Conservation (phyloP, 2,329 filamentous ascomycete species). For the Xylariaceae sp. region DNA sequence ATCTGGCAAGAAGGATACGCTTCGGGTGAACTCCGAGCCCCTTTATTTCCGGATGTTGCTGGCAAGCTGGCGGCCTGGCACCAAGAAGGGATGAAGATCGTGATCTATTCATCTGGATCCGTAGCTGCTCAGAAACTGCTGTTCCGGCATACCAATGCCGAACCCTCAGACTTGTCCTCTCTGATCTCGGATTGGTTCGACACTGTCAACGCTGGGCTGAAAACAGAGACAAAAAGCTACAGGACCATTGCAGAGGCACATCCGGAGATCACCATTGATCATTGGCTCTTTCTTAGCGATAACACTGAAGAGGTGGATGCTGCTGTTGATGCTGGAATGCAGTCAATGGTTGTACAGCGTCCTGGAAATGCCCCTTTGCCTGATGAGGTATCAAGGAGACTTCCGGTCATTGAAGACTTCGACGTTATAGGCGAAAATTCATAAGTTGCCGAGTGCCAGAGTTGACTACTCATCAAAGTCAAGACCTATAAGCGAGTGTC, state of each 20-base stretch:
- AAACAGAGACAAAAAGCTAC: conserved; percentile 68
- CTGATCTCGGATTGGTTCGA: conserved; percentile 70
- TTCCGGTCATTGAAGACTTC: conserved; percentile 31
- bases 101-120: conserved; percentile 81
- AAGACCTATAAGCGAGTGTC: too few species aligned
- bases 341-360: conserved; percentile 59
- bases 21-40: conserved; percentile 66
- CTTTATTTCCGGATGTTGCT: conserved; percentile 73
- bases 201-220: conserved; percentile 75
- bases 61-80: conserved; percentile 61
- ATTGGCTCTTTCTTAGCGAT: conserved; percentile 79
- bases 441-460: too few species aligned
- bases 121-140: conserved; percentile 78
- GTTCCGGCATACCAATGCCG: conserved; percentile 64
- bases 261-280: conserved; percentile 43
- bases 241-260: conserved; percentile 55
- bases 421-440: conserved; percentile 21
- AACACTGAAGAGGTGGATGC: conserved; percentile 69
- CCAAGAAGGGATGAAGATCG: conserved; percentile 53
- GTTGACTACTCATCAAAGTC: too few species aligned
- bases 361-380: conserved; percentile 68
- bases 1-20: conserved; percentile 75
- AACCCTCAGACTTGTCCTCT: conserved; percentile 56
- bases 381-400: conserved; percentile 40
- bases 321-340: conserved; percentile 61